Evolutionary conservation across 2,329 filamentous ascomycete species (phyloP).

Genomic region (Hypoxylon sp.): DNA sequence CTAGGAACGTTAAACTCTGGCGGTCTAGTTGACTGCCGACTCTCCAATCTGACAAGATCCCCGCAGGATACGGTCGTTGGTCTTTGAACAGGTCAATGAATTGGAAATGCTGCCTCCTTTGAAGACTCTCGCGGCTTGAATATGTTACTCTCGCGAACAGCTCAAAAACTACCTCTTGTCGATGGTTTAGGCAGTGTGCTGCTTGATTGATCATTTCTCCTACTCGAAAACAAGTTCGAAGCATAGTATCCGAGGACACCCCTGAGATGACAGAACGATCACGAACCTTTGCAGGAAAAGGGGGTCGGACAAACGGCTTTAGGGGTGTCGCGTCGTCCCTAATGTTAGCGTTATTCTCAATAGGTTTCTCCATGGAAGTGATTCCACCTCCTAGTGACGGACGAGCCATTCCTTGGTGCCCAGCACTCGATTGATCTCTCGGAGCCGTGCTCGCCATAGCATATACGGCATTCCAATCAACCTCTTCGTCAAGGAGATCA

Average conservation of each 20-base stretch:
- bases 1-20: conserved; percentile 50
- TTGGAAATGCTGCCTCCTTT: conserved; percentile 72
- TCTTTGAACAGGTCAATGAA: conserved; percentile 74
- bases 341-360: neutral
- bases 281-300: conserved; percentile 64
- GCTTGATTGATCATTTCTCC: conserved; percentile 71
- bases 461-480: conserved; percentile 60
- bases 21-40: conserved; percentile 47
- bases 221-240: conserved; percentile 75
- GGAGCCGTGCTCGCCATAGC: conserved; percentile 36
- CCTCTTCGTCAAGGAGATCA: conserved; percentile 57
- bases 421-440: conserved; percentile 28
- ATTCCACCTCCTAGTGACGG: conserved; percentile 8
- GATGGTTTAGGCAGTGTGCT: conserved; percentile 50
- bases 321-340: conserved; percentile 39
- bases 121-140: conserved; percentile 67
- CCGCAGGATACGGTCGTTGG: conserved; percentile 64
- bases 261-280: conserved; percentile 70
- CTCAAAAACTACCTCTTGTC: conserved; percentile 67
- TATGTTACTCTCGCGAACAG: conserved; percentile 73
- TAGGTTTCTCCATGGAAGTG: neutral
- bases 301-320: conserved; percentile 64
- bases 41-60: conserved; percentile 50
- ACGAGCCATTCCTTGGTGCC: neutral
- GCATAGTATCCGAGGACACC: conserved; percentile 60